Base-by-base conservation (phyloP, 2,329 filamentous ascomycete genomes). In the Exophiala alcalophila region DNA sequence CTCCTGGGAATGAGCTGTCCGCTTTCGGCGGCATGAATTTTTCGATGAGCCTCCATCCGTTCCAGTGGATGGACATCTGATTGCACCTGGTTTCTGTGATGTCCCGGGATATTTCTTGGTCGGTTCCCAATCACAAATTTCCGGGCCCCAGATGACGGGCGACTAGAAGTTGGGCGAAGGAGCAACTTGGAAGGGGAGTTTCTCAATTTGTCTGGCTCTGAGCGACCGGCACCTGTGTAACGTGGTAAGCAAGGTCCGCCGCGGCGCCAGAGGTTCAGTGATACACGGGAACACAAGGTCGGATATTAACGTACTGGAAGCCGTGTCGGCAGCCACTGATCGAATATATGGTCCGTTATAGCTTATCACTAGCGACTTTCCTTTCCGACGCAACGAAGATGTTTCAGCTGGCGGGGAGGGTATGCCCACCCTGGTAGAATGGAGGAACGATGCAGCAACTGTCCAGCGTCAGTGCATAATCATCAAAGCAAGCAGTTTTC, bases 1-100 rank as follows among this genome's bases (percentile, higher is more conserved):
- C 26, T 28, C 19, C 50, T 47, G 10, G 52, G 48, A 1, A 42
- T 32, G 5, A 55, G 32, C 31, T 55, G 52, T 20, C 54, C 52
- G 28, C 48, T 50, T 26, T 57, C 54, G 20, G 54, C 54, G n/a
- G 52, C 50, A 35, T 57, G 54, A 30, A 53, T 44, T 26, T 42
- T 51, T 15, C 54, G 43, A 40, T 53, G 50, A 20, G 50, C 50
- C 34, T 57, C 49, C 52, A 56, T 56, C 10, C 49, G 38, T 14
- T 53, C 49, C n/a, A 56, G 40, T 8, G 42, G 39, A 20, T 56
- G 30, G 21, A 16, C 29, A n/a, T 56, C 40, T 37, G 49, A 43
- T n/a, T 32, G 20, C 5, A 23, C 21, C 23, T 49, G 30, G 7
- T 26, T 29, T 26, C 38, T 41, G 31, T 27, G 32, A 37, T 35